Conservation (phyloP, 257 asterid species). For the Nicotiana knightiana region DNA sequence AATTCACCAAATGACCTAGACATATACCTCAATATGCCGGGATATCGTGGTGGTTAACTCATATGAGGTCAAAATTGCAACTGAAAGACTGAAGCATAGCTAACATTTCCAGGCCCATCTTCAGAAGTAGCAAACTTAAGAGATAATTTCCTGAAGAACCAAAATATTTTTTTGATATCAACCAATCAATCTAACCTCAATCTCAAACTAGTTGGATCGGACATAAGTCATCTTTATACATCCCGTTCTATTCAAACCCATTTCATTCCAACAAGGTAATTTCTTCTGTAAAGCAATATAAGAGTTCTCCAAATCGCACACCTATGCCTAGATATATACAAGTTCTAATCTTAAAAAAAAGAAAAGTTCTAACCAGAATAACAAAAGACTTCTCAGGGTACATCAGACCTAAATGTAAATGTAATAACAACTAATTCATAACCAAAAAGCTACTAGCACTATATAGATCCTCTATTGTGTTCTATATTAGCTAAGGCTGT, state of each 20-base stretch:
- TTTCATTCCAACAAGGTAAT: not conserved
- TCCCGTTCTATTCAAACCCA: not conserved
- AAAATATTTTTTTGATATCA: not conserved
- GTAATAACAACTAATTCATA: not conserved
- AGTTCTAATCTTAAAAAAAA: too few relatives aligned
- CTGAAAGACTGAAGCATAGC: not conserved
- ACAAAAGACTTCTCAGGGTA: not conserved
- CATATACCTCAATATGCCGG: not conserved
- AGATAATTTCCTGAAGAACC: not conserved
- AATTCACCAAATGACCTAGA: not conserved
- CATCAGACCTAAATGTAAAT: not conserved
- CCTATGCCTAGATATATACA: too few relatives aligned
- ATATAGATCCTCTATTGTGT: not conserved
- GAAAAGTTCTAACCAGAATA: not conserved
- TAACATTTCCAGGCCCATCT: not conserved
- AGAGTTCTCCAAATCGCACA: not conserved
- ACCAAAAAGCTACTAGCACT: not conserved
- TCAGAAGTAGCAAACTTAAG: not conserved
- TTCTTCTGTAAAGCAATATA: not conserved
- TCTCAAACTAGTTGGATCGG: not conserved
- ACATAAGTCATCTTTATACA: not conserved
- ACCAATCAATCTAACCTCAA: not conserved
- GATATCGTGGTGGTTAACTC: not conserved
- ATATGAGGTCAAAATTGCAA: slow-evolving; percentile 3
- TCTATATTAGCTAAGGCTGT: not conserved